Percentiles rank a stretch among this genome's conserved stretches.
Evolutionary conservation across 345 rosid genomes (phyloP).

Genomic region (Linum lewisii): DNA sequence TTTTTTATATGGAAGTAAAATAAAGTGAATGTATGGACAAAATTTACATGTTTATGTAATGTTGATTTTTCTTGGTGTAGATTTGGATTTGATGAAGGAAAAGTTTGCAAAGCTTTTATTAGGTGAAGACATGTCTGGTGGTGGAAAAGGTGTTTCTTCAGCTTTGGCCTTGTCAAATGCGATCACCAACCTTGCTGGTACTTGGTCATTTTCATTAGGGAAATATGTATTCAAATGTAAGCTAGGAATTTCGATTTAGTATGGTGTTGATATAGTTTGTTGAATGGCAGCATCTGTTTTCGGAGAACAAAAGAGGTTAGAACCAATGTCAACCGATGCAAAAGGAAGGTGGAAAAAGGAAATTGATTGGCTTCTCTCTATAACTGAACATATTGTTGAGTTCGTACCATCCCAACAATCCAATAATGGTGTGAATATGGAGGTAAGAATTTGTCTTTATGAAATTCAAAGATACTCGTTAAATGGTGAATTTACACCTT

Average conservation of each 20-base stretch:
- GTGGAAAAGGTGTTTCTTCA: conserved; percentile 68
- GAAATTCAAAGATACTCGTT: too few species aligned
- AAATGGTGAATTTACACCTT: background rate
- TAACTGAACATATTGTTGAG: conserved; percentile 75
- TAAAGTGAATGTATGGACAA: too few species aligned
- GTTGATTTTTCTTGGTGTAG: conserved; percentile 18
- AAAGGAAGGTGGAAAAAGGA: conserved; percentile 82
- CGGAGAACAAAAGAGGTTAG: conserved; percentile 61
- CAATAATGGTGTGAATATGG: conserved; percentile 62
- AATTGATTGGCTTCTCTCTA: conserved; percentile 74
- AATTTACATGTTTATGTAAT: background rate
- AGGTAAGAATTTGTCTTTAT: conserved; percentile 42
- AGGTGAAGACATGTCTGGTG: conserved; percentile 81
- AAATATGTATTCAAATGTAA: too few species aligned
- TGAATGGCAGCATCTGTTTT: conserved; percentile 61
- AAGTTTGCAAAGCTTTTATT: conserved; percentile 54
- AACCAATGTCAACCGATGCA: conserved; percentile 71
- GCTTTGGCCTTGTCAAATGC: conserved; percentile 72
- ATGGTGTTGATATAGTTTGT: background rate
- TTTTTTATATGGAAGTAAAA: too few species aligned
- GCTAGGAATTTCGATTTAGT: too few species aligned
- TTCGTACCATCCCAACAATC: conserved; percentile 77
- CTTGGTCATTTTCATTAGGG: background rate
- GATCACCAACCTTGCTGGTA: conserved; percentile 65
- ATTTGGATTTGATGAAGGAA: conserved; percentile 55